Percentiles rank a stretch among this genome's conserved stretches.
phyloP scores from a whole-genome alignment of 768 basidiomycete genomes.

The Mycena albidolilacea region DNA sequence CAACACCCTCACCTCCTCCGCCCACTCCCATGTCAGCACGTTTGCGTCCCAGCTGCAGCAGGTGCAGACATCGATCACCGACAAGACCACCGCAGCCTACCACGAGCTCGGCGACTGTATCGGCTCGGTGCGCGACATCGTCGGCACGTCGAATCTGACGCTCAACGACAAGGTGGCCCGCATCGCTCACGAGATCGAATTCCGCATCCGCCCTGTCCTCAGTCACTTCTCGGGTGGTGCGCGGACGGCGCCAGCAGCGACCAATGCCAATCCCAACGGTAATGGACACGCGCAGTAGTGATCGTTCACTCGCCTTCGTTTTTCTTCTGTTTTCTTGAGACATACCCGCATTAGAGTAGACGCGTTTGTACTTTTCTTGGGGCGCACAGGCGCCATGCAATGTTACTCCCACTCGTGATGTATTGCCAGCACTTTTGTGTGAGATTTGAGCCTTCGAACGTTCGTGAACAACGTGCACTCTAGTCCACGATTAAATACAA shows the following conservation, averaged over 20 bases:
- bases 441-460: too few relatives aligned
- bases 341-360: slow-evolving; percentile 35
- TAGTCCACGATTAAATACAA: neutral
- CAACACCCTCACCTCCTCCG: slow-evolving; percentile 67
- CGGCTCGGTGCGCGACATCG: slow-evolving; percentile 67
- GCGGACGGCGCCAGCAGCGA: neutral
- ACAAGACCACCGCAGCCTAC: slow-evolving; percentile 65
- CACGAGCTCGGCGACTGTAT: slow-evolving; percentile 61
- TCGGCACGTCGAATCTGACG: slow-evolving; percentile 68
- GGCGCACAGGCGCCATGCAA: slow-evolving; percentile 7
- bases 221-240: slow-evolving; percentile 47
- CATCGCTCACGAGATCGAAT: slow-evolving; percentile 70
- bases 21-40: slow-evolving; percentile 72
- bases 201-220: slow-evolving; percentile 73
- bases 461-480: neutral
- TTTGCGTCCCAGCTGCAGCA: slow-evolving; percentile 79
- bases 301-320: neutral
- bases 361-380: slow-evolving; percentile 27
- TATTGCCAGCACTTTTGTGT: neutral
- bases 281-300: slow-evolving; percentile 33
- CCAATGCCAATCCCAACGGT: neutral
- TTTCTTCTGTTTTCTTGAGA: slow-evolving; percentile 24
- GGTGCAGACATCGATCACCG: slow-evolving; percentile 71
- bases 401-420: neutral
- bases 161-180: slow-evolving; percentile 74